phyloP scores from a whole-genome alignment of 1,284 basidiomycete genomes.

The Inonotus obliquus region DNA sequence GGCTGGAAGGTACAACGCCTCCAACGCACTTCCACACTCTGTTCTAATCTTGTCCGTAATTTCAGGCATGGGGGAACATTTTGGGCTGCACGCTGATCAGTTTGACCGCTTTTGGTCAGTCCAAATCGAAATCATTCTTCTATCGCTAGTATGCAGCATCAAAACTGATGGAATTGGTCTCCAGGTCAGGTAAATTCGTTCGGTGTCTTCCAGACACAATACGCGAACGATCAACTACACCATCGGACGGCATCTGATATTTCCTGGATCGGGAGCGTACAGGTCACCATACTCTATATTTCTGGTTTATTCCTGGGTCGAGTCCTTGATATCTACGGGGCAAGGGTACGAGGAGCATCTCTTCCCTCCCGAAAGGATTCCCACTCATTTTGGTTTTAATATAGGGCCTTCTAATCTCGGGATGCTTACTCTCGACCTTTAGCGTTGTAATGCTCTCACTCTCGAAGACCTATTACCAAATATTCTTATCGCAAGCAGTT shows the following conservation, averaged over 20 bases:
- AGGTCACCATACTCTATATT: conserved; percentile 18
- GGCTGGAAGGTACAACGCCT: conserved; percentile 4
- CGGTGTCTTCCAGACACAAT: conserved; percentile 19
- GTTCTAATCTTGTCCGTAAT: no score
- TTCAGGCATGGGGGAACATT: conserved; percentile 18
- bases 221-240: conserved; percentile 16
- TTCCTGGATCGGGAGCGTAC: conserved; percentile 20
- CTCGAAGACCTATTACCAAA: conserved; percentile 18
- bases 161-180: background rate
- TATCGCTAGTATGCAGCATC: background rate
- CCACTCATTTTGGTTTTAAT: background rate
- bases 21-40: no score
- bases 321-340: conserved; percentile 18
- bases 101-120: conserved; percentile 19
- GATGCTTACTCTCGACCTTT: conserved; percentile 18
- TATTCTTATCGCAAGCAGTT: conserved; percentile 19
- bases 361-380: background rate
- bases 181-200: conserved; percentile 20
- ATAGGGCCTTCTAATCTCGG: conserved; percentile 15
- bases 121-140: background rate
- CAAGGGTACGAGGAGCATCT: conserved; percentile 5
- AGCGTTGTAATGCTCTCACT: conserved; percentile 19
- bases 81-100: conserved; percentile 17
- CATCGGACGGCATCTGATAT: conserved; percentile 18
- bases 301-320: conserved; percentile 17